Evolutionary conservation across 202 grass and related monocot genomes (phyloP).

Genomic region (Panicum virgatum): DNA sequence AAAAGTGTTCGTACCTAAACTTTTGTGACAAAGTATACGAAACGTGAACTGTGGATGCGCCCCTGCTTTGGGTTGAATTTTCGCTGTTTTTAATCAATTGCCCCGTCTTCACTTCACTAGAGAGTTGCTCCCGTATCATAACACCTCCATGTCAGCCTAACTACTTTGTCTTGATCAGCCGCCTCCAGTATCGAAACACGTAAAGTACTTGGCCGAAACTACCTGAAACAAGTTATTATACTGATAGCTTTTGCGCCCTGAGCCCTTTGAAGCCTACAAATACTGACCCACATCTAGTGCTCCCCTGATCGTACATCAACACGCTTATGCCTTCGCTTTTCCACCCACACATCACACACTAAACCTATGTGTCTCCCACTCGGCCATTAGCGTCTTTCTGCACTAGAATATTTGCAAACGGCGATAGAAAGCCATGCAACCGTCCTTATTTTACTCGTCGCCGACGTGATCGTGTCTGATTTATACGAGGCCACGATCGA

Average conservation of each 20-base stretch:
- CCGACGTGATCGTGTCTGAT: conserved; percentile 53
- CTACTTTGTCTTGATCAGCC: conserved; percentile 11
- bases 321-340: conserved; percentile 61
- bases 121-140: not conserved
- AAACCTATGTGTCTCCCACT: conserved; percentile 77
- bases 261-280: conserved; percentile 68
- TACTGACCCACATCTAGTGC: conserved; percentile 67
- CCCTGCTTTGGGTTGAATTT: not conserved
- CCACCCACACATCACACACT: conserved; percentile 35
- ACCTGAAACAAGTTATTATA: conserved; percentile 53
- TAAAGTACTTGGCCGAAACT: conserved; percentile 41
- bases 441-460: conserved; percentile 51
- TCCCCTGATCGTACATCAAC: conserved; percentile 65
- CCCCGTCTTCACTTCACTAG: not conserved
- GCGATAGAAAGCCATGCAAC: conserved; percentile 29
- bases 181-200: conserved; percentile 49
- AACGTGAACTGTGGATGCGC: no score
- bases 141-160: not conserved
- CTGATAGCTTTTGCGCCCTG: conserved; percentile 41
- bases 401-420: conserved; percentile 9
- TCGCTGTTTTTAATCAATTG: not conserved
- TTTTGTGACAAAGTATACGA: no score
- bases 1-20: no score
- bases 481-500: conserved; percentile 42
- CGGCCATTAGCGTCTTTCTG: conserved; percentile 48